Base-by-base conservation (phyloP, 2,329 filamentous ascomycete species). In the Epicoccum sorghinum region DNA sequence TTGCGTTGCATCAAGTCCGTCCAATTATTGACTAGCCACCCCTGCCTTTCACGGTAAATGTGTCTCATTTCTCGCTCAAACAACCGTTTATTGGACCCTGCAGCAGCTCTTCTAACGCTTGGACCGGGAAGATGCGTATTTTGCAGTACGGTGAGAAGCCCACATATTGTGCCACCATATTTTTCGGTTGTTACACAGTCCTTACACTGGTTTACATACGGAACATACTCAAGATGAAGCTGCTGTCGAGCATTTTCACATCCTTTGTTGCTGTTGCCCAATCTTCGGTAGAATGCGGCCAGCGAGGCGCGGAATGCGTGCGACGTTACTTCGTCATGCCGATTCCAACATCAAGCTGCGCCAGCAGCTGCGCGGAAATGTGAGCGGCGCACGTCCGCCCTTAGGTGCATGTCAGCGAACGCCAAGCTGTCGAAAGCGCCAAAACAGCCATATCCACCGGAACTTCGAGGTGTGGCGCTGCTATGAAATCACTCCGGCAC, bases 61-160 rank as follows among this genome's bases (percentile, higher is more conserved):
- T 55, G 47, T 57, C 49, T 56, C 52, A 48, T 52, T 52, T 56
- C 42, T 38, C 40, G 24, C 49, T 47, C 47, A 57, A 54, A 54
- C 44, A 44, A 33, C 53, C 56, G 45, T 59, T 60, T 58, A 63
- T 62, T 67, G 62, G 66, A 68, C 66, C 66, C 65, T 69, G 66
- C 62, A 68, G 64, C 56, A 50, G 62, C 61, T 56, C 52, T 41
- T 18, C 43, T 22, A 23, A 39, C 46, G 59, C 58, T 54, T 43
- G 29, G 43, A 57, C 40, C 35, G 35, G 44, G 40, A 29, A 29
- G 36, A 40, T 32, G 46, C 39, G 56, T 57, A 51, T 47, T 55
- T 50, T 59, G 49, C 46, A 64, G 47, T 57, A 61, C 58, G 37
- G 46, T 47, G 45, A 51, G 43, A 32, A 60, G 43, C 42, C 27